These are phyloP conservation scores for Dothiorella sarmentorum DNA, from an alignment of 2,329 filamentous ascomycete genomes.

Conservation along the genomic window DNA sequence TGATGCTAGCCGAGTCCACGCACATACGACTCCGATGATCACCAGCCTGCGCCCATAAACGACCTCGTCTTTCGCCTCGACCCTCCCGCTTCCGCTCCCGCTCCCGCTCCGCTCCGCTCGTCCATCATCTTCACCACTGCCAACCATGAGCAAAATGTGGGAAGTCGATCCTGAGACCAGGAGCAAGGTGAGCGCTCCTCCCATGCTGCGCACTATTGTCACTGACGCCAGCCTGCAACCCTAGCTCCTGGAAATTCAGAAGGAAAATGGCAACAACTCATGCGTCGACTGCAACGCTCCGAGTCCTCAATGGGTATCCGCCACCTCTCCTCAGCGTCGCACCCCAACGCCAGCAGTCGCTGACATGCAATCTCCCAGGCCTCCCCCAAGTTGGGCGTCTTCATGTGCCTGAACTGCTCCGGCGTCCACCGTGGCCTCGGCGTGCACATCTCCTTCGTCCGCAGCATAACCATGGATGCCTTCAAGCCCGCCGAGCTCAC, in stretches of 20 bases:
- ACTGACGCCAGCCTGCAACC: neutral
- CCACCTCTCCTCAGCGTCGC: constrained; percentile 15
- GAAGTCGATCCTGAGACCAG: constrained; percentile 97
- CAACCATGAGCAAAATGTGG: constrained; percentile 75
- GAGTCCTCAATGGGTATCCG: constrained; percentile 86
- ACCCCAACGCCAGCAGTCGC: neutral
- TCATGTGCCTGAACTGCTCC: constrained; percentile 95
- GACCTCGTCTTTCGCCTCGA: neutral
- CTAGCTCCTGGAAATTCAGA: constrained; percentile 86
- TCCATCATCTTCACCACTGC: constrained; percentile 11
- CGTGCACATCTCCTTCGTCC: constrained; percentile 97
- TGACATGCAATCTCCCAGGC: constrained; percentile 44
- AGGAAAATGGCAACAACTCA: constrained; percentile 79
- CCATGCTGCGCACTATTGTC: too few species aligned
- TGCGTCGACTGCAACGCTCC: constrained; percentile 96
- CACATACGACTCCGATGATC: neutral
- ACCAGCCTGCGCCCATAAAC: neutral
- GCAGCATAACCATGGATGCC: constrained; percentile 96
- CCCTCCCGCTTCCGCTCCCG: constrained; percentile 3
- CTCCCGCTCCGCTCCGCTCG: neutral
- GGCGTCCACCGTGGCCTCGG: constrained; percentile 92
- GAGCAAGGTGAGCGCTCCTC: constrained; percentile 78
- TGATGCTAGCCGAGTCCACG: neutral
- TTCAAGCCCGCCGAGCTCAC: constrained; percentile 92
- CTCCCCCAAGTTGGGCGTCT: constrained; percentile 94